phyloP scores from a whole-genome alignment of 305 asterid species.

The Fraxinus platypoda region DNA sequence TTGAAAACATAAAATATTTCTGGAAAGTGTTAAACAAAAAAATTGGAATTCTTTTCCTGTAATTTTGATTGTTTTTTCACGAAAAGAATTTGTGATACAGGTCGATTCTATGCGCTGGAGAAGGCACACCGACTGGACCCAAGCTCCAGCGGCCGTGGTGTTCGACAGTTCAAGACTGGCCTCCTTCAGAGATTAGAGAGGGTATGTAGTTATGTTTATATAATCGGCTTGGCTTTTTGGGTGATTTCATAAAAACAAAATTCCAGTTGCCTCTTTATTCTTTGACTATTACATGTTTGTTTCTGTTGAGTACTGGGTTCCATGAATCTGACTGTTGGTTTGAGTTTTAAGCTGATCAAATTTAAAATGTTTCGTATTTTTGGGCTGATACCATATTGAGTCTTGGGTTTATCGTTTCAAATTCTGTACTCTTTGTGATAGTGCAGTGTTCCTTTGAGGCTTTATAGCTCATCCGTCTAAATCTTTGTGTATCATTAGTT shows the following conservation, averaged over 20 bases:
- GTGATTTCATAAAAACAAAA: not conserved
- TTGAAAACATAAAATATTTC: not conserved
- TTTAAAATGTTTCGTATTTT: not conserved
- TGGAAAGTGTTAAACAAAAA: not conserved
- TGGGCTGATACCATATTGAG: not conserved
- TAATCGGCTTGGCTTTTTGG: not conserved
- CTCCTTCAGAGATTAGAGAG: slow-evolving; percentile 90
- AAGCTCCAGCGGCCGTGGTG: slow-evolving; percentile 98
- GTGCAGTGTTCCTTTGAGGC: not conserved
- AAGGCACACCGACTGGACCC: slow-evolving; percentile 96
- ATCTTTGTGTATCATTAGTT: not conserved
- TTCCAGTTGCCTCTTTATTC: not conserved
- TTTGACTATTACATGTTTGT: not conserved
- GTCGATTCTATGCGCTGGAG: slow-evolving; percentile 97
- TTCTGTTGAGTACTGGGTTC: not conserved
- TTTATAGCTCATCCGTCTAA: not conserved
- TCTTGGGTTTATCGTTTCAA: not conserved
- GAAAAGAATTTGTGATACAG: slow-evolving; percentile 27
- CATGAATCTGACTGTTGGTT: not conserved
- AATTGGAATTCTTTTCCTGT: not conserved
- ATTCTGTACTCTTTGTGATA: not conserved
- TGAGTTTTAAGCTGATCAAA: not conserved
- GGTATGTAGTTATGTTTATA: slow-evolving; percentile 36
- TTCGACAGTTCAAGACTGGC: slow-evolving; percentile 95
- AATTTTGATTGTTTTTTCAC: not conserved